Base-by-base conservation (phyloP, 2,329 filamentous ascomycete genomes). In the Fusarium dimerum region DNA sequence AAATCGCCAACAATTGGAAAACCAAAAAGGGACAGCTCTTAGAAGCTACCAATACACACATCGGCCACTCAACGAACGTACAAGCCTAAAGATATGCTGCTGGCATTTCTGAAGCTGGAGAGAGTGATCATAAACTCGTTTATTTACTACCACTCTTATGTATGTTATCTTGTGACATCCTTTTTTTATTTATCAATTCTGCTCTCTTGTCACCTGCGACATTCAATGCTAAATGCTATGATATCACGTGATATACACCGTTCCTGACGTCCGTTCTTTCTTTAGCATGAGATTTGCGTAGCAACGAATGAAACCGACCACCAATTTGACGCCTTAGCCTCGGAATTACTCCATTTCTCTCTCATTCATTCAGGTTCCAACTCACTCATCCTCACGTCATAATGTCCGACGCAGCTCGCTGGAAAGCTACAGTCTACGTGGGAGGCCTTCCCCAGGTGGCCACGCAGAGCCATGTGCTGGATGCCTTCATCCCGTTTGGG, bases 401-500 rank as follows among this genome's bases (percentile, higher is more conserved):
- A 53, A 96, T 97, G 90, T 86, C 90, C 32, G 92, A 97, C 71
- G 78, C 87, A 48, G 78, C 89, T 46, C 86, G 93, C 57, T 87
- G 93, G 74, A 97, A 96, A 74, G 86, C 90, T 43, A 99, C 94
- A 11, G 82, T 99, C 56, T 95, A 95, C 69, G 90, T 99, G 47
- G 92, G 92, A 57, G 93, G 93, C 32, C 84, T 99, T 46, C 87
- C 94, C 61, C 84, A 87, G 56, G 80, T 85, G 47, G 92, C 96
- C 52, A 93, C 87, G 12, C 78, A 79, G 38, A 82, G 84, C 55
- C 89, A 87, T 55, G 79, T 99, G 43, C 87, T 92, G 65, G 90
- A 95, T 66, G 92, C 92, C 50, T 99, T 99, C 75, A 84, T 99
- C 51, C 94, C 95, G 0, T 99, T 99, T 71, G 94, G 95, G 67